Evolutionary conservation across 2,329 filamentous ascomycete genomes (phyloP), one percentile per base, ranked within the genome.

Genomic region (Neonectria coccinea): DNA sequence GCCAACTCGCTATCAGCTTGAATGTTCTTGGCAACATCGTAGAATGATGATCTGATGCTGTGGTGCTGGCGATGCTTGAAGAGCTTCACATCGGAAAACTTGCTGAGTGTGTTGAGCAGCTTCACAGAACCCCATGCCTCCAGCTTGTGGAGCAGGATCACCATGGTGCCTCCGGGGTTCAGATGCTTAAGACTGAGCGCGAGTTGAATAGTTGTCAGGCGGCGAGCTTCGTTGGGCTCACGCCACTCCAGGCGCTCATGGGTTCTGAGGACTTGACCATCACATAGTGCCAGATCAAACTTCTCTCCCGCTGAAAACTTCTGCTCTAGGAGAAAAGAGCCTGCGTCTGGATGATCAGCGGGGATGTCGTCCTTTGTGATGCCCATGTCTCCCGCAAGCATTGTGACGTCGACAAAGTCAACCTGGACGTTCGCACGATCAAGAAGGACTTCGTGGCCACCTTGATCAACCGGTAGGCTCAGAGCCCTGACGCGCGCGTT

Each of bases 61-160:
- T 88, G 83, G 3, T 62, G 68, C 1, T 8, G 70, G 2, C 8
- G 66, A 0, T 83, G 83, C 69, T 88, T 88, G 71, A 79, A 83
- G 0, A 86, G 66, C 2, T 53, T 31, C 0, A 70, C 22, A 0
- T 16, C 12, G 0, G 83, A 75, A 59, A 88, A 84, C n/a, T 73
- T 69, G 14, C 57, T 67, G 44, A 88, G 83, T 0, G 64, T 70
- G 14, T 78, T 69, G 10, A 88, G 47, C 0, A 83, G 50, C 0
- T 70, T 48, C 2, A 81, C 72, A 0, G 76, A 81, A 14, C 77
- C 60, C 78, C 77, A 81, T 0, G 67, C 67, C 57, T 87, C 84
- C 1, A 83, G 42, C 41, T 80, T 82, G 70, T 88, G 85, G 2
- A 88, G 70, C 0, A 88, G 79, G 0, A 85, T 69, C 1, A 89